Percentiles rank a stretch among this genome's conserved stretches.
These are phyloP conservation scores for Penicillium arizonense DNA, from an alignment of 495 filamentous ascomycete genomes.

Conservation along the genomic window DNA sequence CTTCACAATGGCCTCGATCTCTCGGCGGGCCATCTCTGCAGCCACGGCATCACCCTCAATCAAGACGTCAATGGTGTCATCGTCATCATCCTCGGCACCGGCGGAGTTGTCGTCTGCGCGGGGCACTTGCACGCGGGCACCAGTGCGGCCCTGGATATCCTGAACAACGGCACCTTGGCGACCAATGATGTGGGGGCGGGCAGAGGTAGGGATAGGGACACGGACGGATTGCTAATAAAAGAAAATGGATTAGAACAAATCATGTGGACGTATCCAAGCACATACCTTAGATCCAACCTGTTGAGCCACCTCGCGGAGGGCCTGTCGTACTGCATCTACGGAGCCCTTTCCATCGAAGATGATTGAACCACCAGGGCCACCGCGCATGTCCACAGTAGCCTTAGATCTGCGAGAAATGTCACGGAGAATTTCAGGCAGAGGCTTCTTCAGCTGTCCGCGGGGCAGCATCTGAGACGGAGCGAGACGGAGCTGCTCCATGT, in stretches of 20 bases:
- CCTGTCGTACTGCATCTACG: constrained; percentile 71
- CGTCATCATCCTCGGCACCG: constrained; percentile 63
- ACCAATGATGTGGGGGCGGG: constrained; percentile 86
- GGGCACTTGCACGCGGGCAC: constrained; percentile 84
- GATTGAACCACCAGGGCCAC: constrained; percentile 62
- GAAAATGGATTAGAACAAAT: not conserved
- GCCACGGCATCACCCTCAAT: constrained; percentile 90
- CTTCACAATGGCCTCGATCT: constrained; percentile 79
- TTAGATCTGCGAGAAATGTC: constrained; percentile 88
- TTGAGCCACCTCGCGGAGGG: constrained; percentile 79
- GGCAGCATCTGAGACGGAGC: constrained; percentile 70
- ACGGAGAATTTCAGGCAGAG: constrained; percentile 74
- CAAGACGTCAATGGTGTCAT: constrained; percentile 74
- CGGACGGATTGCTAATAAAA: constrained; percentile 62
- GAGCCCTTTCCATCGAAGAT: constrained; percentile 82
- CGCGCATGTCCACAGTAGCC: constrained; percentile 73
- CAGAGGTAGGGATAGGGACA: constrained; percentile 77
- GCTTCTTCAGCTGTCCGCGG: constrained; percentile 74
- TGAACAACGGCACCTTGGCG: constrained; percentile 87
- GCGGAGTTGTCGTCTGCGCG: constrained; percentile 62
- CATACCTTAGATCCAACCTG: constrained; percentile 81
- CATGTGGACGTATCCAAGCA: not conserved
- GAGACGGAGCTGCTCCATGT: constrained; percentile 70
- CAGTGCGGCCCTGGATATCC: constrained; percentile 77
- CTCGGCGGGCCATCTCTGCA: constrained; percentile 73